A percentile compares a stretch with the other conserved stretches of the same genome.
Evolutionary conservation across 306 rosid genomes (phyloP).

Genomic region (Cucumis cinereus): DNA sequence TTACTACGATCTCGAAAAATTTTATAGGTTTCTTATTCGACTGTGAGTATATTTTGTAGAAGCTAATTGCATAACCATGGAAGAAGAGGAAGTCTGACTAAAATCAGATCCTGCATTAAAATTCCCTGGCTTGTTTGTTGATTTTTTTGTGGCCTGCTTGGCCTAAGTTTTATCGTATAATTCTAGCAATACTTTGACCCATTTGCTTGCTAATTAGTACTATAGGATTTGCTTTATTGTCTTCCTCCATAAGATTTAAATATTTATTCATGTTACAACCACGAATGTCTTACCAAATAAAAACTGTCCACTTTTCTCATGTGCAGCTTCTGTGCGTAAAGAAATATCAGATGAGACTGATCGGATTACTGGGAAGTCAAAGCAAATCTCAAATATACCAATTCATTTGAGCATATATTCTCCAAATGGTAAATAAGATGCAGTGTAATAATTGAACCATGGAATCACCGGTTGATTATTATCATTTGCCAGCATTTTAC

Average conservation of each 20-base stretch:
- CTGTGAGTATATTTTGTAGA: neutral
- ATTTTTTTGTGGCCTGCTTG: neutral
- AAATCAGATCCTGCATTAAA: neutral
- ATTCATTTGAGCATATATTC: slow-evolving; percentile 98
- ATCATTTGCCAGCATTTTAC: neutral
- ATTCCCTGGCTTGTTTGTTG: neutral
- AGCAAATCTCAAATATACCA: slow-evolving; percentile 82
- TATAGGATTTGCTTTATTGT: neutral
- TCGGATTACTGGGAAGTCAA: slow-evolving; percentile 87
- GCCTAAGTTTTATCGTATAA: neutral
- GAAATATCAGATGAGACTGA: slow-evolving; percentile 97
- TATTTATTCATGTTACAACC: neutral
- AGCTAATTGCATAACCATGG: neutral
- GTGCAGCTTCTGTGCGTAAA: slow-evolving; percentile 80
- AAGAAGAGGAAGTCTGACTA: neutral
- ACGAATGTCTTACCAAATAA: neutral
- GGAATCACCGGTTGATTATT: neutral
- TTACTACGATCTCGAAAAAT: neutral
- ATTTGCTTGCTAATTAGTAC: neutral
- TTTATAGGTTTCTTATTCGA: neutral
- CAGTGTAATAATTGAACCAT: neutral
- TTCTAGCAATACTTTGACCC: neutral
- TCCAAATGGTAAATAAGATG: slow-evolving; percentile 66
- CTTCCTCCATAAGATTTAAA: neutral
- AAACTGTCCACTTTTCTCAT: slow-evolving; percentile 5